phyloP scores from a whole-genome alignment of 2,329 filamentous ascomycete species.

The Chrysoporthe cubensis region DNA sequence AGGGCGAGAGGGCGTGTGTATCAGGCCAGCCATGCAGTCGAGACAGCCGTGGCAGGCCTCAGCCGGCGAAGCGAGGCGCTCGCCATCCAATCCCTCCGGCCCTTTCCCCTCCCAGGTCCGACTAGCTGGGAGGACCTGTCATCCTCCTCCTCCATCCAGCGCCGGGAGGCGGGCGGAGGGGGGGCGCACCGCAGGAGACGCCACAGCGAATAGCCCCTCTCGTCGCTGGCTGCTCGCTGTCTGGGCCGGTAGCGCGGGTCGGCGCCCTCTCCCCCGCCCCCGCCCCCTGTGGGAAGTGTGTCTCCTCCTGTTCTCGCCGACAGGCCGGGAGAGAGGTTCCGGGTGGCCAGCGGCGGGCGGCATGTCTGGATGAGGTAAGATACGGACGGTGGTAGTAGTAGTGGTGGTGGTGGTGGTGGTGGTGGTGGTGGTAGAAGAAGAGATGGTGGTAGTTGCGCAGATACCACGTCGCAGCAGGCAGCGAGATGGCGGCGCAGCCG shows the following conservation, averaged over 20 bases:
- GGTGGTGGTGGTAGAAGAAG: too few species aligned
- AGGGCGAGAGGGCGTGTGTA: neutral
- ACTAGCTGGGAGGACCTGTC: neutral
- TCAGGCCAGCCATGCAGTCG: constrained; percentile 20
- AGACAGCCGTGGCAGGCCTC: constrained; percentile 12
- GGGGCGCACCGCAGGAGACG: constrained; percentile 24
- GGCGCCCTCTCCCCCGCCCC: neutral
- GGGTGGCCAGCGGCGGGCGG: neutral
- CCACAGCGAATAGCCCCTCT: constrained; percentile 22
- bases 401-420: too few species aligned
- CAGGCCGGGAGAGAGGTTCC: neutral
- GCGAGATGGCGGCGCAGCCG: neutral
- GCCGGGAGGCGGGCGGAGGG: neutral
- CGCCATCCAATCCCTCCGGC: neutral
- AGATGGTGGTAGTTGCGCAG: neutral
- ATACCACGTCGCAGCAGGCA: constrained; percentile 3
- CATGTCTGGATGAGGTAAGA: neutral
- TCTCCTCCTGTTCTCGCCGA: neutral
- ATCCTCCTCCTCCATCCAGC: neutral
- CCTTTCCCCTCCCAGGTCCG: neutral
- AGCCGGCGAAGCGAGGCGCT: neutral
- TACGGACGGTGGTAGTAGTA: neutral
- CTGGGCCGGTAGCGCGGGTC: constrained; percentile 5
- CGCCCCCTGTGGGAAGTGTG: too few species aligned
- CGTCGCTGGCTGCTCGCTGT: constrained; percentile 1